Percentiles rank a stretch among this genome's conserved stretches.
phyloP scores from a whole-genome alignment of 495 filamentous ascomycete species.

The Penicillium simplicissimum region DNA sequence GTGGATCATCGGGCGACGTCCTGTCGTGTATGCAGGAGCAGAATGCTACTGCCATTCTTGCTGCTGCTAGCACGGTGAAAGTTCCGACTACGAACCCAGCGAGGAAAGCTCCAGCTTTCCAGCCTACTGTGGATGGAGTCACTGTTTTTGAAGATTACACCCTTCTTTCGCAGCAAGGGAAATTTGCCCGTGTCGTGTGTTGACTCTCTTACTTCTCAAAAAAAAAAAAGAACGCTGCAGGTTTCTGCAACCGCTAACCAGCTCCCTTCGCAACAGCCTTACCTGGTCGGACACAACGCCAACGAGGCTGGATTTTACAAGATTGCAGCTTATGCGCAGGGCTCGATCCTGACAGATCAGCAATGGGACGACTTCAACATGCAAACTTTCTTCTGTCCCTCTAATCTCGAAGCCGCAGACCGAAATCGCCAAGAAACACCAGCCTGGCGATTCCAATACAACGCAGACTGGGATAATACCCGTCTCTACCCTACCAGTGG shows the following conservation, averaged over 20 bases:
- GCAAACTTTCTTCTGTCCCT: slow-evolving; percentile 47
- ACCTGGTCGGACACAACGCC: slow-evolving; percentile 47
- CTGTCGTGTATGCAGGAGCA: slow-evolving; percentile 49
- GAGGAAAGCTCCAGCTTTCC: slow-evolving; percentile 39
- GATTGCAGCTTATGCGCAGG: slow-evolving; percentile 32
- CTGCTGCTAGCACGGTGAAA: slow-evolving; percentile 28
- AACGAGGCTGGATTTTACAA: slow-evolving; percentile 48
- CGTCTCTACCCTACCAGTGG: slow-evolving; percentile 45
- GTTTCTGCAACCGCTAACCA: no score
- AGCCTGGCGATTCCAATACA: slow-evolving; percentile 54
- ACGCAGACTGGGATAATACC: slow-evolving; percentile 50
- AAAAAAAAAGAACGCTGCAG: no score
- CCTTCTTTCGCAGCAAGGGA: slow-evolving; percentile 30
- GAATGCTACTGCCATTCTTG: slow-evolving; percentile 33
- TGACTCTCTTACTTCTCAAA: neutral
- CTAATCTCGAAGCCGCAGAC: no score
- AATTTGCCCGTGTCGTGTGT: slow-evolving; percentile 36
- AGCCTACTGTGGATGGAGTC: slow-evolving; percentile 47
- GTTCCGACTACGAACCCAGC: slow-evolving; percentile 27
- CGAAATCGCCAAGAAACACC: no score
- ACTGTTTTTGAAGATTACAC: slow-evolving; percentile 51
- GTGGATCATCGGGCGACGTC: no score
- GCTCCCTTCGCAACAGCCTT: slow-evolving; percentile 26
- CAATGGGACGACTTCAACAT: slow-evolving; percentile 45
- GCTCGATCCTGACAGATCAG: slow-evolving; percentile 23